A percentile compares a stretch with the other conserved stretches of the same genome.
Evolutionary conservation across 2,329 filamentous ascomycete genomes (phyloP).

Genomic region (Fusarium ambrosium): DNA sequence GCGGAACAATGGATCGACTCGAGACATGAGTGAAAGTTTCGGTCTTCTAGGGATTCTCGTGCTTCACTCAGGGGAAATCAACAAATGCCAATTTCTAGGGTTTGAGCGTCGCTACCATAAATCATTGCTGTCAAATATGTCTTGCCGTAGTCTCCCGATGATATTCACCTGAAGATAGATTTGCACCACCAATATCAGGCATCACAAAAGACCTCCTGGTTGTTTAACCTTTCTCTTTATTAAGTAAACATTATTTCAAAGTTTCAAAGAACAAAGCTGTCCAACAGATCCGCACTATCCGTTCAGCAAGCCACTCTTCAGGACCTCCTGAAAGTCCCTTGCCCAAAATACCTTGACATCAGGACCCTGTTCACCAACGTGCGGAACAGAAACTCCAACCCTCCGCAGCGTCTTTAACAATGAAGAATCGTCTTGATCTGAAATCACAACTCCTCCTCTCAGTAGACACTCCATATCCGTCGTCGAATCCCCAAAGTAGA

Average conservation of each 20-base stretch:
- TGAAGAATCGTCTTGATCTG: slow-evolving; percentile 51
- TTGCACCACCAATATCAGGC: not conserved
- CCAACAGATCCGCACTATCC: slow-evolving; percentile 2
- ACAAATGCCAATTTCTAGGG: not conserved
- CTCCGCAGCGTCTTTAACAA: slow-evolving; percentile 55
- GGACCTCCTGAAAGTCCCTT: slow-evolving; percentile 59
- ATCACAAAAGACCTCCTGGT: not conserved
- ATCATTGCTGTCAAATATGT: not conserved
- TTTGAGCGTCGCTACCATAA: too few species aligned
- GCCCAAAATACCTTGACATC: slow-evolving; percentile 56
- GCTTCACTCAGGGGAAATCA: not conserved
- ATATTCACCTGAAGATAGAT: not conserved
- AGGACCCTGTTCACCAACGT: slow-evolving; percentile 47
- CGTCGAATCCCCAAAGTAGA: slow-evolving; percentile 71
- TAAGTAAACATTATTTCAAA: not conserved
- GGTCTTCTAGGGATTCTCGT: not conserved
- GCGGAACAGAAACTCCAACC: slow-evolving; percentile 55
- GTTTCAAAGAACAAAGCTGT: not conserved
- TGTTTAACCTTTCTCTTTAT: not conserved
- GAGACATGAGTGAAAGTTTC: not conserved
- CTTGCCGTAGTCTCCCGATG: not conserved
- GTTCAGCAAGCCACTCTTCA: slow-evolving; percentile 48
- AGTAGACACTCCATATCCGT: slow-evolving; percentile 70
- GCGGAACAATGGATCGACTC: not conserved
- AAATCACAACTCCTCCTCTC: slow-evolving; percentile 62